A percentile compares a stretch with the other conserved stretches of the same genome.
Conservation (phyloP, 371 early-diverging fungal genomes). For the Apophysomyces sp. region DNA sequence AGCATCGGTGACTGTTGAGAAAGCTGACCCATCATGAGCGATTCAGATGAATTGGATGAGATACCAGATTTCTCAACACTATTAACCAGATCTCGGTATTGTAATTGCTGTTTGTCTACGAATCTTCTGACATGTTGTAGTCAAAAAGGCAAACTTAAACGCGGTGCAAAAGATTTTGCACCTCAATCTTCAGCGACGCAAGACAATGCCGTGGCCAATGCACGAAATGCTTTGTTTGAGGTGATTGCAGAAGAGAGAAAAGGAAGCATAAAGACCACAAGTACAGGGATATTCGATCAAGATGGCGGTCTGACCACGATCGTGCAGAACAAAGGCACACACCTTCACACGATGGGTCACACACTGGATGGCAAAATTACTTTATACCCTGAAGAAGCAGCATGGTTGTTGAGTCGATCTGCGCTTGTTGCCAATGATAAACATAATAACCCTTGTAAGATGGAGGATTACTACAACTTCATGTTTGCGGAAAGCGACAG, state of each 20-base stretch:
- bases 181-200: neutral
- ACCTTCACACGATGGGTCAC: conserved; percentile 14
- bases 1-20: neutral
- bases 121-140: neutral
- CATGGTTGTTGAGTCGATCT: conserved; percentile 49
- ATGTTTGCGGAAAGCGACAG: conserved; percentile 24
- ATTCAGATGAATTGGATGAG: neutral
- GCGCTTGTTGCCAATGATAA: conserved; percentile 23
- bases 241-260: conserved; percentile 11
- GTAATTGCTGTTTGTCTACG: neutral
- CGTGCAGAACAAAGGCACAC: conserved; percentile 1
- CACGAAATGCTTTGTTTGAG: conserved; percentile 25
- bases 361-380: conserved; percentile 30
- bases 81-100: neutral
- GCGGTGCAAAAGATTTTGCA: neutral
- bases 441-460: neutral
- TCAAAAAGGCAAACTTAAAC: neutral
- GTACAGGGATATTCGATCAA: conserved; percentile 3
- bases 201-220: conserved; percentile 4
- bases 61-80: neutral
- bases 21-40: neutral
- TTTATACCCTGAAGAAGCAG: conserved; percentile 53
- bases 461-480: conserved; percentile 23
- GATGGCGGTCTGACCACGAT: conserved; percentile 3
- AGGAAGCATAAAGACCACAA: conserved; percentile 2